These are phyloP conservation scores for Acer yangbiense DNA, from an alignment of 345 rosid genomes.

Conservation along the genomic window DNA sequence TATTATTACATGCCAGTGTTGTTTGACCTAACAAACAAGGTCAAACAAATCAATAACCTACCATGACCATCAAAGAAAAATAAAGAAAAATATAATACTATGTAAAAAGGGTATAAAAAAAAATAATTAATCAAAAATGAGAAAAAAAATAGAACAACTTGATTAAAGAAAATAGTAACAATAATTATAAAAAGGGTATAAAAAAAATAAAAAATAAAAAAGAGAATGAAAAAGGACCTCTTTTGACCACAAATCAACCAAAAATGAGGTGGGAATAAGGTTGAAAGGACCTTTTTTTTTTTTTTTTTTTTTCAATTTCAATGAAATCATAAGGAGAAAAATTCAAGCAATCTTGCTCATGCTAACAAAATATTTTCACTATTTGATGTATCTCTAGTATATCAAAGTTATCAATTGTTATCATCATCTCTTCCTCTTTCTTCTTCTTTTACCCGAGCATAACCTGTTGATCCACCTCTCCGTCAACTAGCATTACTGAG, in stretches of 20 bases:
- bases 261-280: constrained; percentile 36
- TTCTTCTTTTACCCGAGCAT: constrained; percentile 38
- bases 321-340: constrained; percentile 28
- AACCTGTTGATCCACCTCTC: constrained; percentile 40
- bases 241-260: constrained; percentile 30
- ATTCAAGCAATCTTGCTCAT: constrained; percentile 30
- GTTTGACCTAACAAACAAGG: too few species aligned
- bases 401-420: constrained; percentile 24
- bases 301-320: constrained; percentile 13
- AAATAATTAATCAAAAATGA: too few species aligned
- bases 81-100: too few species aligned
- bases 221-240: not conserved
- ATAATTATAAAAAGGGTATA: not conserved
- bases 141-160: too few species aligned
- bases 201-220: too few species aligned
- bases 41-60: too few species aligned
- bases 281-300: constrained; percentile 19
- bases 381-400: constrained; percentile 31
- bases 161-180: not conserved
- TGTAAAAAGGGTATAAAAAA: too few species aligned
- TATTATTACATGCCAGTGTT: too few species aligned
- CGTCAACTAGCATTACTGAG: constrained; percentile 52
- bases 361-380: constrained; percentile 30
- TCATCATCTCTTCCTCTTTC: constrained; percentile 16
- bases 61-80: too few species aligned